phyloP scores from a whole-genome alignment of 2,329 filamentous ascomycete genomes.

The Alternaria sp. region DNA sequence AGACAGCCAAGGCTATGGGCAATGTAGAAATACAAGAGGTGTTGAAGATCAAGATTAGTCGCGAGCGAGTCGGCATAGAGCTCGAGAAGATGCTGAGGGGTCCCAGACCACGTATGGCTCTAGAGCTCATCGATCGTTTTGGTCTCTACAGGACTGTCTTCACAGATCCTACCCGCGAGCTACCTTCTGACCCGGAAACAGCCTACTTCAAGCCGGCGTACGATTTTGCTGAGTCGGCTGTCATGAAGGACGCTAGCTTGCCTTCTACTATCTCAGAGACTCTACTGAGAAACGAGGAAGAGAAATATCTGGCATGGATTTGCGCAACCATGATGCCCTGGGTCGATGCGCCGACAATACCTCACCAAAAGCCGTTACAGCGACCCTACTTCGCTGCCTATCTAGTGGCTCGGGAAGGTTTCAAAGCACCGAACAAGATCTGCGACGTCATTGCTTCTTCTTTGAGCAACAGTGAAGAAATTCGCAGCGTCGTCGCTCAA shows the following conservation, averaged over 20 bases:
- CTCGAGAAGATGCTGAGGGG: slow-evolving; percentile 89
- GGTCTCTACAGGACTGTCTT: slow-evolving; percentile 78
- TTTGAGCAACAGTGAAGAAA: slow-evolving; percentile 68
- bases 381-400: slow-evolving; percentile 59
- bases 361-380: slow-evolving; percentile 58
- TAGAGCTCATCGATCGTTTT: slow-evolving; percentile 73
- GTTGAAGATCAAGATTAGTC: slow-evolving; percentile 87
- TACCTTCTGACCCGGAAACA: slow-evolving; percentile 65
- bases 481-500: slow-evolving; percentile 67
- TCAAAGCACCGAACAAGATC: slow-evolving; percentile 81
- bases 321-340: slow-evolving; percentile 80
- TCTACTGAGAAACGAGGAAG: slow-evolving; percentile 70
- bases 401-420: slow-evolving; percentile 76
- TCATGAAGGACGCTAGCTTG: slow-evolving; percentile 16
- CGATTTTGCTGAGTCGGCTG: slow-evolving; percentile 61
- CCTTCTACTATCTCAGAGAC: slow-evolving; percentile 54
- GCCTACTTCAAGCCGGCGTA: slow-evolving; percentile 71
- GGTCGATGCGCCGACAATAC: slow-evolving; percentile 60
- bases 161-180: slow-evolving; percentile 68
- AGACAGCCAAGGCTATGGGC: slow-evolving; percentile 77
- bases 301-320: slow-evolving; percentile 78
- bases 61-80: slow-evolving; percentile 87
- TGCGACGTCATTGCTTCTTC: slow-evolving; percentile 72
- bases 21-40: slow-evolving; percentile 80
- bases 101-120: slow-evolving; percentile 67